A percentile compares a stretch with the other conserved stretches of the same genome.
Evolutionary conservation across 306 rosid genomes (phyloP).

Genomic region (Sesbania bispinosa): DNA sequence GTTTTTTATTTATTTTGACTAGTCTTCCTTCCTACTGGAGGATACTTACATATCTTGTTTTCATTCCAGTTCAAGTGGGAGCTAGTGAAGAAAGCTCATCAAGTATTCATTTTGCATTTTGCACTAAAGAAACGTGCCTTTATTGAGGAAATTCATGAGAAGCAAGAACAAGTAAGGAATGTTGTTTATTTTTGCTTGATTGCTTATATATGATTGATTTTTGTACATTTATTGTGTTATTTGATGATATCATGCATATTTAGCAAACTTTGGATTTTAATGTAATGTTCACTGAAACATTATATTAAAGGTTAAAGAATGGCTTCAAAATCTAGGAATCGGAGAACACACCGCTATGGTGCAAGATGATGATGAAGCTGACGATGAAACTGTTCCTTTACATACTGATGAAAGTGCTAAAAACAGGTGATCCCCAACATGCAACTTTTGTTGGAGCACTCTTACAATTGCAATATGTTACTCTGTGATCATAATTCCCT

Average conservation of each 20-base stretch:
- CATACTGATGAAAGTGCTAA: slow-evolving; percentile 73
- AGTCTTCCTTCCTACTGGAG: slow-evolving; percentile 22
- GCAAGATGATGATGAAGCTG: slow-evolving; percentile 85
- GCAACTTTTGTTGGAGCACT: slow-evolving; percentile 4
- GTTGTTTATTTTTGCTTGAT: slow-evolving; percentile 7
- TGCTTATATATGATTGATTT: slow-evolving; percentile 5
- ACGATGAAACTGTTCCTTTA: slow-evolving; percentile 61
- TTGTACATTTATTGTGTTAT: slow-evolving; percentile 16
- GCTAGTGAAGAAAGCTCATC: slow-evolving; percentile 88
- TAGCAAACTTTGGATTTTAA: slow-evolving; percentile 59
- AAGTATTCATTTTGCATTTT: slow-evolving; percentile 87
- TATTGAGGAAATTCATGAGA: slow-evolving; percentile 91
- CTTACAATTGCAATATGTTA: not conserved
- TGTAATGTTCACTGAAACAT: slow-evolving; percentile 63
- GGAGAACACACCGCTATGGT: slow-evolving; percentile 68
- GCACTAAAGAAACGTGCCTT: slow-evolving; percentile 84
- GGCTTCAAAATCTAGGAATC: slow-evolving; percentile 99
- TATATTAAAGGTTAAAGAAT: slow-evolving; percentile 98
- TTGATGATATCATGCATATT: slow-evolving; percentile 38
- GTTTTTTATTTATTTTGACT: not conserved
- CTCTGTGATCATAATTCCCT: slow-evolving; percentile 28
- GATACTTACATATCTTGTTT: slow-evolving; percentile 31
- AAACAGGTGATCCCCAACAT: slow-evolving; percentile 51
- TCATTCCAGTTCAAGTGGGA: slow-evolving; percentile 92
- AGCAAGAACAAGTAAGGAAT: slow-evolving; percentile 85